Evolutionary conservation across 2,329 filamentous ascomycete genomes (phyloP).

Genomic region (Berkeleyomyces rouxiae): DNA sequence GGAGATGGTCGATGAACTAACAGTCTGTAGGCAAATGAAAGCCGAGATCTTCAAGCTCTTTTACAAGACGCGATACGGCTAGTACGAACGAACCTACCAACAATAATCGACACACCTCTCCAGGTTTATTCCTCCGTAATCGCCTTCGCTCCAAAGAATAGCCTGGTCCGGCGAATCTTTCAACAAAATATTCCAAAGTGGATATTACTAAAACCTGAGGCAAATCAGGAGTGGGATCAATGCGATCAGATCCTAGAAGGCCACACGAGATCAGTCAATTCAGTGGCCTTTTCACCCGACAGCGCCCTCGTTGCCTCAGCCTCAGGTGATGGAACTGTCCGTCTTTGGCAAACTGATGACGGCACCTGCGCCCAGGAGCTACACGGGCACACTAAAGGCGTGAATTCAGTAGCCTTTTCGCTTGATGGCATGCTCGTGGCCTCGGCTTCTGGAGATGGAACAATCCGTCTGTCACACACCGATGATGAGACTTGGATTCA

Average conservation of each 20-base stretch:
- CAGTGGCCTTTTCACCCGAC: conserved; percentile 11
- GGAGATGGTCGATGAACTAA: not conserved
- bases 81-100: not conserved
- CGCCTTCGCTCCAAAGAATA: not conserved
- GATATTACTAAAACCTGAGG: not conserved
- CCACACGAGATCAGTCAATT: not conserved
- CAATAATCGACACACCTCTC: not conserved
- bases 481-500: not conserved
- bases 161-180: not conserved
- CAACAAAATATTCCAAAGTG: not conserved
- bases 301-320: not conserved
- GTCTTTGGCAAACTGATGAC: not conserved
- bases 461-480: not conserved
- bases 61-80: not conserved
- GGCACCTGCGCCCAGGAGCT: not conserved
- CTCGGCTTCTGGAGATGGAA: not conserved
- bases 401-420: not conserved
- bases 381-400: not conserved
- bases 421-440: not conserved
- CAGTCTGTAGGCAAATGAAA: not conserved
- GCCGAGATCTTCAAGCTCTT: not conserved
- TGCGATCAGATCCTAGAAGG: not conserved
- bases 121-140: not conserved
- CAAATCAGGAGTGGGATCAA: not conserved
- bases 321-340: conserved; percentile 3